Base-by-base conservation (phyloP, 352 stramenopile genomes). In the Nothophytophthora sp. region DNA sequence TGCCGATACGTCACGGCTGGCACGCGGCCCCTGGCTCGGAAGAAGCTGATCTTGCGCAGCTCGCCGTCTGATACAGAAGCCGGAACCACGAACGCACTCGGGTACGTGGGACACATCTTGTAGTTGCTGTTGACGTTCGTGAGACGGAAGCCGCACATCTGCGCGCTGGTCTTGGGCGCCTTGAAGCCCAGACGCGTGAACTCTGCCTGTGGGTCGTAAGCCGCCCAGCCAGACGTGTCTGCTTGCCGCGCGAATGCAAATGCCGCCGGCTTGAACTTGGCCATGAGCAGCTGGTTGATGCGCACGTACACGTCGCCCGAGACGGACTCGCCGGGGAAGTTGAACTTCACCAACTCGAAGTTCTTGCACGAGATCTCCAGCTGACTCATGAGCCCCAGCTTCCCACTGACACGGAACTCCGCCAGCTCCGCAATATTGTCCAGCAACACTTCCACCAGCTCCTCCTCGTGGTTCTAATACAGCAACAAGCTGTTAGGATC, bases 21-120 rank as follows among this genome's bases (percentile, higher is more conserved):
- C 2, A 99, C 80, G 20, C 96, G 88, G 35, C 93, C 92, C 55
- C 96, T 89, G 5, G 84, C 90, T 45, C 96, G 86, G 56, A 98
- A 99, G 38, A 80, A 63, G 24, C 76, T 87, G 9, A 97, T 94
- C 30, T 90, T 86, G 27, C 75, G 67, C 16, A 98, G 53, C 20
- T 98, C 88, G 6, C 79, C 90, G 50, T 98, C 96, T n/a, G 92
- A 90, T 5, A 99, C 73, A 0, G 81, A 76, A 0, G 86, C 73
- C 9, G 97, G 97, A 2, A 98, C 95, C 10, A 97, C 73, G 27
- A 99, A 82, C 0, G 61, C 50, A 24, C 55, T 79, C 0, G 88
- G 88, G 45, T 96, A 96, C 1, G 85, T 95, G 2, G 82, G 73
- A 15, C 68, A 88, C 42, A 96, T 72, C 33, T 88, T 90, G 62